A percentile compares a stretch with the other conserved stretches of the same genome.
phyloP scores from a whole-genome alignment of 2,329 filamentous ascomycete species.

The Colletotrichum liaoningense region DNA sequence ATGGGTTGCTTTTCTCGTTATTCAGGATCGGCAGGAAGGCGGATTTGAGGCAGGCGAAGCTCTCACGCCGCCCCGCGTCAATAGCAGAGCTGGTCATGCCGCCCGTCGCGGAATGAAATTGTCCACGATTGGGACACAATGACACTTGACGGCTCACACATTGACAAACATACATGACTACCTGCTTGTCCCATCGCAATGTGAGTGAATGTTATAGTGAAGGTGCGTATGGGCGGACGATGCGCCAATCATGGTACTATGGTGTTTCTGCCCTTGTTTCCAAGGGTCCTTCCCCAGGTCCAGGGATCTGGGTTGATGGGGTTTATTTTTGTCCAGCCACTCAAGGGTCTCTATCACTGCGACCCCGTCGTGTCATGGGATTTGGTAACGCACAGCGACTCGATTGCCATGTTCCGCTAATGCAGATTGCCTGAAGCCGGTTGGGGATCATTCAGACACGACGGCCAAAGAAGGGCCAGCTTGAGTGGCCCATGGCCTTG shows the following conservation, averaged over 20 bases:
- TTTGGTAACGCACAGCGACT: neutral
- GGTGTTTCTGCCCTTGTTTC: neutral
- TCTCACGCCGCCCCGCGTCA: conserved; percentile 6
- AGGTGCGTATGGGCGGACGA: neutral
- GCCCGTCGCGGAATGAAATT: conserved; percentile 4
- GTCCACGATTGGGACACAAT: conserved; percentile 16
- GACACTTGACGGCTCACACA: conserved; percentile 26
- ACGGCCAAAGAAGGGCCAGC: neutral
- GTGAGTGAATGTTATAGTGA: neutral
- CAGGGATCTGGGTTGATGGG: neutral
- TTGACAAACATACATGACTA: conserved; percentile 23
- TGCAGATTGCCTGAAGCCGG: neutral
- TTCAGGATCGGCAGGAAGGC: conserved; percentile 23
- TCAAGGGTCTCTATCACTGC: neutral
- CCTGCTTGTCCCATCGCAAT: too few species aligned
- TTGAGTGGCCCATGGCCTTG: neutral
- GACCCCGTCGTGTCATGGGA: neutral
- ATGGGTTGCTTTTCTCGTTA: conserved; percentile 21
- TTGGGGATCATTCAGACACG: neutral
- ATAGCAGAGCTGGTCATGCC: conserved; percentile 7
- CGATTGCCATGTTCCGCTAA: neutral
- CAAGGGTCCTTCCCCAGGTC: conserved; percentile 1
- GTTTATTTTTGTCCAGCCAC: neutral
- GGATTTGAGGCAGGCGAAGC: conserved; percentile 10
- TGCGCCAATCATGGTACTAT: neutral